Conservation (phyloP, 257 asterid genomes). For the Eucommia ulmoides region DNA sequence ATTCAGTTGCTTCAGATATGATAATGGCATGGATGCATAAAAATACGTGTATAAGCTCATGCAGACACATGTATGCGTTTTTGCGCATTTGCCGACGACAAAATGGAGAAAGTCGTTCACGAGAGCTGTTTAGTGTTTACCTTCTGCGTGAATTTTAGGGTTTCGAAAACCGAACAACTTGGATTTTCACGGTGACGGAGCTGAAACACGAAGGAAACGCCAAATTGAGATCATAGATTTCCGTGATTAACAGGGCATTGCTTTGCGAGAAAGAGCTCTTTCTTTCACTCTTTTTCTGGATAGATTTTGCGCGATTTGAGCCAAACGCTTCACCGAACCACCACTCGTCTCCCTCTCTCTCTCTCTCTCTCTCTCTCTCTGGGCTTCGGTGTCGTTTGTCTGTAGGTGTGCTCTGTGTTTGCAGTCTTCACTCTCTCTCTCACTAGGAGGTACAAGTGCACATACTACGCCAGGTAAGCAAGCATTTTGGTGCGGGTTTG, state of each 20-base stretch:
- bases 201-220: background rate
- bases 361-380: no score
- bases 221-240: slow-evolving; percentile 5
- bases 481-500: background rate
- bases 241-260: slow-evolving; percentile 12
- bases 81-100: background rate
- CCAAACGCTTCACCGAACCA: background rate
- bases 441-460: no score
- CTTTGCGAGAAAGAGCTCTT: slow-evolving; percentile 8
- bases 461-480: background rate
- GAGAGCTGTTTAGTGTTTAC: slow-evolving; percentile 3
- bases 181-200: background rate
- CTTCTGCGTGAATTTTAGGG: background rate
- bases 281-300: background rate
- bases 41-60: background rate
- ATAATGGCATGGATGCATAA: slow-evolving; percentile 3
- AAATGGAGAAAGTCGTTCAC: slow-evolving; percentile 8
- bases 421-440: no score
- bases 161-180: background rate
- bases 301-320: background rate
- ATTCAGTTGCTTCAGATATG: background rate
- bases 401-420: no score
- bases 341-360: background rate
- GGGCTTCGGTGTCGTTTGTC: background rate
- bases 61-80: slow-evolving; percentile 4